Conservation (phyloP, 495 filamentous ascomycete species). For the Talaromyces trachyspermus region DNA sequence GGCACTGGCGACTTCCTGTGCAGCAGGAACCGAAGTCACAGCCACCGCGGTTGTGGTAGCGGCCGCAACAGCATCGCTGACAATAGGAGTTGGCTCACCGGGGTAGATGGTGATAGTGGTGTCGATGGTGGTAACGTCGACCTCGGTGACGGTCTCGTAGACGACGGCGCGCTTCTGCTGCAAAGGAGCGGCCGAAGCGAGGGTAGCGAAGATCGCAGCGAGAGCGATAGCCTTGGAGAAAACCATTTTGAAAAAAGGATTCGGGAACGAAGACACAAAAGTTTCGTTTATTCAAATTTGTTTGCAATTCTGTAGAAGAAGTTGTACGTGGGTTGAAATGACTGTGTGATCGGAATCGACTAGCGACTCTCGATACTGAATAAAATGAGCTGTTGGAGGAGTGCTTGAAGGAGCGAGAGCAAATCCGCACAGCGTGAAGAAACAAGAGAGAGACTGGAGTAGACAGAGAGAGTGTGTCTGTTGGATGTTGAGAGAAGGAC, state of each 20-base stretch:
- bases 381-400: too few relatives aligned
- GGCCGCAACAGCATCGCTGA: neutral
- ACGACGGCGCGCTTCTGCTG: conserved; percentile 28
- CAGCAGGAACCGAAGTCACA: conserved; percentile 11
- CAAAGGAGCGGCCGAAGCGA: conserved; percentile 29
- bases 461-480: conserved; percentile 18
- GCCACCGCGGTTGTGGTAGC: conserved; percentile 10
- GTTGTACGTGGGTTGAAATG: too few relatives aligned
- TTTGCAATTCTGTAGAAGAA: too few relatives aligned
- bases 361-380: too few relatives aligned
- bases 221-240: conserved; percentile 37
- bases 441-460: conserved; percentile 10
- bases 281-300: too few relatives aligned
- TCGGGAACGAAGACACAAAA: too few relatives aligned
- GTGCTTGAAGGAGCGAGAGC: conserved; percentile 5
- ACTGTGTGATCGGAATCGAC: too few relatives aligned
- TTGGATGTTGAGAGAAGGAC: conserved; percentile 10
- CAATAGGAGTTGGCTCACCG: conserved; percentile 14
- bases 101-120: conserved; percentile 36
- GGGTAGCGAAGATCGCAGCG: conserved; percentile 30
- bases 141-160: conserved; percentile 19
- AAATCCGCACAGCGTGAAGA: conserved; percentile 34
- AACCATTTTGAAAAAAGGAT: conserved; percentile 25
- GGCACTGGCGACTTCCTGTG: conserved; percentile 1
- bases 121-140: conserved; percentile 34